phyloP scores from a whole-genome alignment of 805 yeast species.

The Yarrowia yakushimensis region DNA sequence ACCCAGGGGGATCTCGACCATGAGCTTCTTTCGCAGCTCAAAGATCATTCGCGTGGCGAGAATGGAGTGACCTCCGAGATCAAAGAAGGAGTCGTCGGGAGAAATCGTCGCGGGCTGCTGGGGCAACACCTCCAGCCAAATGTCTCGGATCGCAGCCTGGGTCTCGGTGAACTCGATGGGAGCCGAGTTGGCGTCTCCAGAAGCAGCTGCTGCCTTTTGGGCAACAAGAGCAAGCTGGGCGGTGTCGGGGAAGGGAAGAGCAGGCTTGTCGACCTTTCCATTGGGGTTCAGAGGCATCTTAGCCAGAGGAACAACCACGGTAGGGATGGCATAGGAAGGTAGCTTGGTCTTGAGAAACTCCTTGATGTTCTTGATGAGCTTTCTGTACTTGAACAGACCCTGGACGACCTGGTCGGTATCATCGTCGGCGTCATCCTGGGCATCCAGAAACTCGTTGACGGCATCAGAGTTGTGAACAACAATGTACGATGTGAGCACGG shows the following conservation, averaged over 20 bases:
- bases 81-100: slow-evolving; percentile 87
- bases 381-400: slow-evolving; percentile 73
- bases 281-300: slow-evolving; percentile 93
- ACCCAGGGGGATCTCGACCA: slow-evolving; percentile 83
- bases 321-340: slow-evolving; percentile 91
- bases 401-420: slow-evolving; percentile 58
- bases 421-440: slow-evolving; percentile 44
- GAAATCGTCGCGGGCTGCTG: slow-evolving; percentile 73
- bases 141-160: slow-evolving; percentile 67
- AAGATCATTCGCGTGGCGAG: slow-evolving; percentile 96
- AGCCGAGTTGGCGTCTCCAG: slow-evolving; percentile 42
- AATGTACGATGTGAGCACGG: slow-evolving; percentile 82
- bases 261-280: slow-evolving; percentile 97
- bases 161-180: slow-evolving; percentile 49
- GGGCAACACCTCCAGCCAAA: slow-evolving; percentile 86
- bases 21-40: slow-evolving; percentile 72
- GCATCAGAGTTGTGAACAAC: slow-evolving; percentile 58
- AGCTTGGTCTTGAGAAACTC: slow-evolving; percentile 80
- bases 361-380: slow-evolving; percentile 75
- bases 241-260: slow-evolving; percentile 88
- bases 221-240: slow-evolving; percentile 81
- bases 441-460: slow-evolving; percentile 42
- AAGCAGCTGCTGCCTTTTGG: slow-evolving; percentile 39
- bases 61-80: slow-evolving; percentile 96
- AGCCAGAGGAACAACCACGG: slow-evolving; percentile 81